phyloP scores from a whole-genome alignment of 176 grass and related monocot genomes.

The Avena insularis region DNA sequence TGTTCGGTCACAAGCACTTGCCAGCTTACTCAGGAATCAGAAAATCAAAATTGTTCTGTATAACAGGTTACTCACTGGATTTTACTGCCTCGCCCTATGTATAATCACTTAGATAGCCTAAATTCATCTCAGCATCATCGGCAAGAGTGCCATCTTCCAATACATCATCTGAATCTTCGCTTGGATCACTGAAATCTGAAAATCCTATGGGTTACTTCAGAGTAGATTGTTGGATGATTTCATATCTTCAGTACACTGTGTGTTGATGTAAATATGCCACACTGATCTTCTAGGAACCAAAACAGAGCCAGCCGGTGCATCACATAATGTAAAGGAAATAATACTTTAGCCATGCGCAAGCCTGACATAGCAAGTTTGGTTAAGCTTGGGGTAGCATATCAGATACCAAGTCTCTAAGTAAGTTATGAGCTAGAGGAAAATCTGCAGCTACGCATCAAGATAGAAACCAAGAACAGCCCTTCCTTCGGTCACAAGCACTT shows the following conservation, averaged over 20 bases:
- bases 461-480: not conserved
- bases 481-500: not conserved
- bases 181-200: conserved; percentile 22
- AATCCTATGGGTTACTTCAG: not conserved
- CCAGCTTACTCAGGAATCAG: not conserved
- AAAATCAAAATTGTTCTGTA: not conserved
- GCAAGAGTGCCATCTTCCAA: conserved; percentile 46
- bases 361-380: not conserved
- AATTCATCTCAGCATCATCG: conserved; percentile 71
- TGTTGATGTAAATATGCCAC: not conserved
- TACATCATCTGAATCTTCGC: conserved; percentile 43
- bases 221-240: conserved; percentile 7
- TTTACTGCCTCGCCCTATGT: conserved; percentile 38
- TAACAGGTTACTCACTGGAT: conserved; percentile 15
- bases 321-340: not conserved
- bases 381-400: conserved; percentile 21
- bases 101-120: conserved; percentile 46
- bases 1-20: not conserved
- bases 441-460: not conserved
- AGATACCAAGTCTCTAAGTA: conserved; percentile 16
- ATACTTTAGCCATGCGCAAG: not conserved
- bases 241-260: conserved; percentile 31
- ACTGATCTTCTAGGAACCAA: not conserved
- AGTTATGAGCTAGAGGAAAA: not conserved
- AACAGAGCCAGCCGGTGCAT: not conserved